Base-by-base conservation (phyloP, 768 basidiomycete genomes). In the Coprinopsis strossmayeri region DNA sequence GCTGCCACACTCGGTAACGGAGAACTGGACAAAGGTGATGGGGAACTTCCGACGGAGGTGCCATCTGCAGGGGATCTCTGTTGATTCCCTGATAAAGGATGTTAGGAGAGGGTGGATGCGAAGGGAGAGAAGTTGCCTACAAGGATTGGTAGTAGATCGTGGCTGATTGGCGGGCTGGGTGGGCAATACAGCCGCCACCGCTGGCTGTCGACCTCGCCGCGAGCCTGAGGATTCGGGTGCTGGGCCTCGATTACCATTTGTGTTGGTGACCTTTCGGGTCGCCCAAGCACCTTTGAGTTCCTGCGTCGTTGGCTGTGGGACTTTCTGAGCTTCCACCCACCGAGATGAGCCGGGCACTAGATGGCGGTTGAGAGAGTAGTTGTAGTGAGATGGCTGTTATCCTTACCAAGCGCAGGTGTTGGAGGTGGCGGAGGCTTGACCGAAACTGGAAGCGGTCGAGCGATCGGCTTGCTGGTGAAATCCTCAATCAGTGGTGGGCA, bases 401-500 rank as follows among this genome's bases (percentile, higher is more conserved):
- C 1, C 51, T 21, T 28, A 53, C 44, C 38, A 17, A 44, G 42
- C 11, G 45, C 21, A 1, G 52, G 42, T 5, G 51, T 15, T 11
- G 15, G 32, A 5, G 49, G 35, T 20, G 55, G 55, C 2, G 49
- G 52, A 1, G 52, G 49, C 18, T 51, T 53, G 5, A 46, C 48
- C 2, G 27, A 2, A 5, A 25, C 44, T 3, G 55, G 55, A 17
- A 56, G 52, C 7, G 55, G 52, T 1, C 50, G 41, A 34, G 52
- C 53, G 30, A 56, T 39, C 2, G 27, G 27, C 32, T 56, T 56
- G 39, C 39, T 49, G 2, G 55, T 56, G 1, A 47, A 47, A 20
- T 56, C 52, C 28, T 56, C 55, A 1, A 23, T 34, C 5, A 51
- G 50, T 5, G 45, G 43, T 3, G 47, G 42, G 27, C 55, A 56